Evolutionary conservation across 2,329 filamentous ascomycete species (phyloP).

Genomic region (Aspergillus glaucus): DNA sequence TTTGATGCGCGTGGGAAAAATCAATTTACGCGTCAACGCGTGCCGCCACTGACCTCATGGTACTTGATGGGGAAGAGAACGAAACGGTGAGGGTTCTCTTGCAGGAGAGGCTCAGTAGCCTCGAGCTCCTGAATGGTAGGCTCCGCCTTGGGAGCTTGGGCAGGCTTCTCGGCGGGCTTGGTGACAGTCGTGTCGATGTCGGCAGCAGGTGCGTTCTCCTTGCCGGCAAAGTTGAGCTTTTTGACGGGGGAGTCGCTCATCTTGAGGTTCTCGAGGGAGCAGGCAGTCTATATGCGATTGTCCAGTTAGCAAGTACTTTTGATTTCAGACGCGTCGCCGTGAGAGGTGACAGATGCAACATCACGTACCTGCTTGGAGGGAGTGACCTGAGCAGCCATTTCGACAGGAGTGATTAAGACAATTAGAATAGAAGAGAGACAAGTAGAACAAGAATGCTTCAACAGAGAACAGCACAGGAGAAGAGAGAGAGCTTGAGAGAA

Average conservation of each 20-base stretch:
- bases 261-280: constrained; percentile 79
- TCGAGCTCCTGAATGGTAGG: constrained; percentile 61
- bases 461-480: background rate
- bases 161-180: constrained; percentile 47
- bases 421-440: constrained; percentile 11
- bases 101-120: constrained; percentile 79
- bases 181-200: constrained; percentile 49
- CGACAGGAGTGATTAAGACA: constrained; percentile 20
- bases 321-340: constrained; percentile 30
- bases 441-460: constrained; percentile 1
- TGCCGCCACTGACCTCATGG: constrained; percentile 72
- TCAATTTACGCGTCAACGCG: constrained; percentile 65
- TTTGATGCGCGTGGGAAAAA: constrained; percentile 8
- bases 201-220: constrained; percentile 67
- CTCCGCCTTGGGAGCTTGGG: constrained; percentile 38
- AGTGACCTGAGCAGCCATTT: constrained; percentile 72
- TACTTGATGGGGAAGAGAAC: constrained; percentile 99
- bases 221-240: constrained; percentile 79
- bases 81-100: constrained; percentile 93
- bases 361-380: constrained; percentile 64
- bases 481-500: constrained; percentile 6
- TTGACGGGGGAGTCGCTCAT: constrained; percentile 83
- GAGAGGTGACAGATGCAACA: constrained; percentile 31
- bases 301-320: constrained; percentile 26
- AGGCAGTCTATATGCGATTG: constrained; percentile 60